These are phyloP conservation scores for Magnusiomyces fungicola DNA, from an alignment of 1,139 yeast genomes.

Conservation along the genomic window DNA sequence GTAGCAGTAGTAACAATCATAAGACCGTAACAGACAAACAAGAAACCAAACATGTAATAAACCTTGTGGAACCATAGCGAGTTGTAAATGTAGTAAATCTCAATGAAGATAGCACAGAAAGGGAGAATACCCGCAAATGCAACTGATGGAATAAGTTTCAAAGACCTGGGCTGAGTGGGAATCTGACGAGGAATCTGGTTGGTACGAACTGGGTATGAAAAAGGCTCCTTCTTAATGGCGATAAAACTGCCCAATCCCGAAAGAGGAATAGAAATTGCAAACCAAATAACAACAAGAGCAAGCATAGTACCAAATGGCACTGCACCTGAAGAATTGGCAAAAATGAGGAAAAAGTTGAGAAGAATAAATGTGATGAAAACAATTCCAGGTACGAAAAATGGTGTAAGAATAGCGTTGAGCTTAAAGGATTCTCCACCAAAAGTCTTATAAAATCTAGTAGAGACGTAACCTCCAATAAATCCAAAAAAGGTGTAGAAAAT, in stretches of 20 bases:
- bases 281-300: conserved; percentile 80
- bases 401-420: conserved; percentile 73
- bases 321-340: conserved; percentile 84
- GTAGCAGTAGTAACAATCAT: conserved; percentile 78
- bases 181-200: conserved; percentile 91
- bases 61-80: conserved; percentile 93
- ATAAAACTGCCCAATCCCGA: conserved; percentile 72
- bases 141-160: conserved; percentile 59
- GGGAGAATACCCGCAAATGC: conserved; percentile 87
- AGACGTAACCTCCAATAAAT: conserved; percentile 74
- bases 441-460: conserved; percentile 76
- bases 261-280: conserved; percentile 74
- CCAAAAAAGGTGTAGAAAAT: conserved; percentile 75
- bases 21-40: conserved; percentile 76
- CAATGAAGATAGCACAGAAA: conserved; percentile 90
- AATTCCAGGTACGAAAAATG: conserved; percentile 73
- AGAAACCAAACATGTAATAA: conserved; percentile 95
- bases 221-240: conserved; percentile 58
- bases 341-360: conserved; percentile 75
- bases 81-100: conserved; percentile 78
- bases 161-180: conserved; percentile 84
- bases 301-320: conserved; percentile 87
- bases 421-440: conserved; percentile 94
- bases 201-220: conserved; percentile 72
- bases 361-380: conserved; percentile 57